Conservation (phyloP, 176 grass and related monocot genomes). For the Alopecurus myosuroides region DNA sequence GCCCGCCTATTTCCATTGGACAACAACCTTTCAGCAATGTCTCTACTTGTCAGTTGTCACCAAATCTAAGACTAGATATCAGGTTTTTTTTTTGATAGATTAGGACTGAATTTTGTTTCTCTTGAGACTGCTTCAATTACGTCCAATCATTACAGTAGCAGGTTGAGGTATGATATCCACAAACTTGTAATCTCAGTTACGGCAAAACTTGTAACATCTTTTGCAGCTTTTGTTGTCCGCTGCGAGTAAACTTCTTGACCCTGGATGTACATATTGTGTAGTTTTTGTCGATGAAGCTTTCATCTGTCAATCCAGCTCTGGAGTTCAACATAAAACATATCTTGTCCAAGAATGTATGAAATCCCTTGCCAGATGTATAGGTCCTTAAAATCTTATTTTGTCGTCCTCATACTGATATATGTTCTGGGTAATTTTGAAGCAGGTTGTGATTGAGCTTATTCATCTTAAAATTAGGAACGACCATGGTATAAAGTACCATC, state of each 20-base stretch:
- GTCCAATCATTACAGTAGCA: slow-evolving; percentile 72
- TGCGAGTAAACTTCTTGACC: neutral
- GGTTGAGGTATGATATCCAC: slow-evolving; percentile 53
- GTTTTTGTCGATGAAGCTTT: slow-evolving; percentile 86
- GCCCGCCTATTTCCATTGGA: too few relatives aligned
- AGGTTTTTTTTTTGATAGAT: too few relatives aligned
- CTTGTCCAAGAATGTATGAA: slow-evolving; percentile 63
- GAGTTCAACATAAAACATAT: slow-evolving; percentile 62
- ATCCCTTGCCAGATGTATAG: neutral
- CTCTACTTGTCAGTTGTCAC: too few relatives aligned
- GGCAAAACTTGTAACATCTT: neutral
- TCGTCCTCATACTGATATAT: neutral
- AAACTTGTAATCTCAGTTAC: too few relatives aligned
- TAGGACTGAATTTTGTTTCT: too few relatives aligned
- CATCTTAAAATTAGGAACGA: too few relatives aligned
- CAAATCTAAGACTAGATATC: too few relatives aligned
- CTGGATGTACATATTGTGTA: slow-evolving; percentile 33
- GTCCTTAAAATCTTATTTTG: neutral
- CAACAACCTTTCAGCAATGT: too few relatives aligned
- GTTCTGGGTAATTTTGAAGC: too few relatives aligned
- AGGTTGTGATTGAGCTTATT: too few relatives aligned
- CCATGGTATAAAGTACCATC: too few relatives aligned
- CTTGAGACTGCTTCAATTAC: too few relatives aligned
- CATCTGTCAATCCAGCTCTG: slow-evolving; percentile 57
- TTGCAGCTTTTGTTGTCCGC: neutral